phyloP scores from a whole-genome alignment of 352 stramenopile species.

The Phytopythium sindhum region DNA sequence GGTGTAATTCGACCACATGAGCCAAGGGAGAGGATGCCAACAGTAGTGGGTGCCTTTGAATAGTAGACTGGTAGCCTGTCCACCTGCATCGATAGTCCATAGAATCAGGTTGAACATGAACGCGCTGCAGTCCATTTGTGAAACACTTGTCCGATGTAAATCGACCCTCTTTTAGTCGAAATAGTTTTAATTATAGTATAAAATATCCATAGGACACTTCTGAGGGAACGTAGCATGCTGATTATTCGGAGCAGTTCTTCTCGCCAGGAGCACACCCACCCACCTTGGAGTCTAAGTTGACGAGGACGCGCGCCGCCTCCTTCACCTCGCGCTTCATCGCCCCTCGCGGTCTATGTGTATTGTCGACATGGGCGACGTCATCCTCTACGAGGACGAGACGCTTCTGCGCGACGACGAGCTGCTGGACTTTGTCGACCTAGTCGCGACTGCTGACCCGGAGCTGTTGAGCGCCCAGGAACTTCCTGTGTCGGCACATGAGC shows the following conservation, averaged over 20 bases:
- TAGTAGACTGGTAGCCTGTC: too few relatives aligned
- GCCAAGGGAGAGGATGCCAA: too few relatives aligned
- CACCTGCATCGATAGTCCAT: too few relatives aligned
- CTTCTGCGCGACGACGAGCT: constrained; percentile 1
- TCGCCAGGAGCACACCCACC: too few relatives aligned
- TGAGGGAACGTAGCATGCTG: neutral
- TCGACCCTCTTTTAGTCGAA: neutral
- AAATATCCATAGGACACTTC: neutral
- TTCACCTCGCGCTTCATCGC: neutral
- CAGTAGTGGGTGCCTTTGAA: too few relatives aligned
- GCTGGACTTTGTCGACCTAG: neutral
- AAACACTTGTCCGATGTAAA: neutral
- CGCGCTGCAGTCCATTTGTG: neutral
- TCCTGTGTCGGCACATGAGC: too few relatives aligned
- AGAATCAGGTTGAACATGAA: neutral
- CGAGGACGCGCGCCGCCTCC: too few relatives aligned
- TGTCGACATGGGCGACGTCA: neutral
- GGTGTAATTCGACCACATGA: too few relatives aligned
- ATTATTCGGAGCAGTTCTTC: too few relatives aligned
- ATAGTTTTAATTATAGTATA: neutral
- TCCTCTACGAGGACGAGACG: neutral
- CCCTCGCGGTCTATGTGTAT: neutral
- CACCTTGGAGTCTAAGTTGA: too few relatives aligned
- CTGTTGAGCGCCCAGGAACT: neutral
- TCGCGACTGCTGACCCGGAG: neutral